Base-by-base conservation (phyloP, 1,139 yeast genomes). In the Magnusiomyces sp. region DNA sequence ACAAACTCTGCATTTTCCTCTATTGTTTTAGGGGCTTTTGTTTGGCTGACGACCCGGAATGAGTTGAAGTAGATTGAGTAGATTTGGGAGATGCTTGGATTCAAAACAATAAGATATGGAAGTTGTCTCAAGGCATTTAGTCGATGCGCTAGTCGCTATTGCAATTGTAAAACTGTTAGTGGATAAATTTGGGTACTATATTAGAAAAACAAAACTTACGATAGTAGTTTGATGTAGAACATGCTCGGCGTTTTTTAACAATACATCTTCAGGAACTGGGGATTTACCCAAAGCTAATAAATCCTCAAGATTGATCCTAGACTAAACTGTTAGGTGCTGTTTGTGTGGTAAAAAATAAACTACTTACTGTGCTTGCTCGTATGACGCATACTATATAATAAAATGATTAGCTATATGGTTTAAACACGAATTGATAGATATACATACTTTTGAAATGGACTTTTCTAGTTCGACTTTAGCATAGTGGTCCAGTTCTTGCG, bases 11-110 rank as follows among this genome's bases (percentile, higher is more conserved):
- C 65, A 58, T 84, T 81, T 48, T 81, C 81, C 51, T 76, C 76
- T 5, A 75, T 55, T 1, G 80, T 75, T 7, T 71, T 68, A 2
- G 78, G 75, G 17, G 70, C 67, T 20, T 33, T 47, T 20, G 66
- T 59, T 23, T 76, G 71, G 47, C 82, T 66, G 55, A 88, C 67
- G 3, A 81, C 73, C 41, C 83, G 75, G 71, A 89, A 76, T 5
- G 95, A 83, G 53, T 78, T 73, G 56, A 86, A 70, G 66, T 90
- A 90, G 45, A 82, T 68, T 58, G 79, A 74, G 69, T 88, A 87
- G 19, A 86, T 83, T 58, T 79, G 80, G n/a, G 94, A 83, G 49
- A 90, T 83, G 59, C 87, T 79, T n/a, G 97, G 96, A 62, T 90
- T 90, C 54, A 90, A 69, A 45, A 88, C 84, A 46, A 83, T 89